Conservation (phyloP, 2,329 filamentous ascomycete genomes). For the Neonectria hederae region DNA sequence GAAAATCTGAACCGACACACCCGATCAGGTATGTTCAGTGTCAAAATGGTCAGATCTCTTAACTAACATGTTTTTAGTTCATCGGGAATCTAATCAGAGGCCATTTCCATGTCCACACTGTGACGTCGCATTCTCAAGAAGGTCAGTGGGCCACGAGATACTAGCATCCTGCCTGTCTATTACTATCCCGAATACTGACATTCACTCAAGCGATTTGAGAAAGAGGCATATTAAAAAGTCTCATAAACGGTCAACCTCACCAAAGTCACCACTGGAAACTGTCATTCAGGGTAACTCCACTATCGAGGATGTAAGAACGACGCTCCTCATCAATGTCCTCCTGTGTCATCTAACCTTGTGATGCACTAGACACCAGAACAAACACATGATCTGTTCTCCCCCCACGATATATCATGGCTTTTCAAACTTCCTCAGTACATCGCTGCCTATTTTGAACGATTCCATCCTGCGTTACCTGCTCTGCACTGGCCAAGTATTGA, state of each 20-base stretch:
- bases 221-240: conserved; percentile 25
- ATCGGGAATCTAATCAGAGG: conserved; percentile 22
- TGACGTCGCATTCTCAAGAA: conserved; percentile 25
- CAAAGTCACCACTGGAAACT: conserved; percentile 11
- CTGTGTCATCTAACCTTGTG: neutral
- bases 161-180: neutral
- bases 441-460: conserved; percentile 19
- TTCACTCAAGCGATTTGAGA: conserved; percentile 3
- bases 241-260: conserved; percentile 7
- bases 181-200: neutral
- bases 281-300: neutral
- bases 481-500: conserved; percentile 23
- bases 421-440: conserved; percentile 24
- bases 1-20: conserved; percentile 27
- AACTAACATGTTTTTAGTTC: conserved; percentile 9
- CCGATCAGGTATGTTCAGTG: conserved; percentile 12
- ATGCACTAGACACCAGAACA: neutral
- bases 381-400: conserved; percentile 3
- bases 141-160: neutral
- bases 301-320: conserved; percentile 7
- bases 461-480: conserved; percentile 16
- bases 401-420: conserved; percentile 20
- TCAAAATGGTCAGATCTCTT: too few relatives aligned
- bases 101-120: conserved; percentile 25
- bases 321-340: too few relatives aligned